Conservation (phyloP, 495 filamentous ascomycete genomes). For the Aspergillus nidulans region DNA sequence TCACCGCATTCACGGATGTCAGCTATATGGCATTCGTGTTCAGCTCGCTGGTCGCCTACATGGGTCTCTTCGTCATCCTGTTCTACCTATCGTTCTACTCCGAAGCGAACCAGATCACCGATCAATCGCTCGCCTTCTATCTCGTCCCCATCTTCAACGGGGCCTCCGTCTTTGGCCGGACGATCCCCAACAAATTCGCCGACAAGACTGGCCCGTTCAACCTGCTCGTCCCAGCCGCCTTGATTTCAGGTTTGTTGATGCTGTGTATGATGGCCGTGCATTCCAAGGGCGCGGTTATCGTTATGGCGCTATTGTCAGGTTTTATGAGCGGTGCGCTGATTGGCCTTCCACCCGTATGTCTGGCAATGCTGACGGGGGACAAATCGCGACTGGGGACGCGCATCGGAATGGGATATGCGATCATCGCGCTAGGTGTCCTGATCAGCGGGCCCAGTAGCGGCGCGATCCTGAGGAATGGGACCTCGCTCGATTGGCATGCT, state of each 20-base stretch:
- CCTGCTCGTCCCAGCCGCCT: neutral
- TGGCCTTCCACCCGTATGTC: conserved; percentile 8
- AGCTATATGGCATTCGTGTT: conserved; percentile 26
- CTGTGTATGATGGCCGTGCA: conserved; percentile 14
- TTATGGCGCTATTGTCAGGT: conserved; percentile 34
- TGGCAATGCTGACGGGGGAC: conserved; percentile 16
- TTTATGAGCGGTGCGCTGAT: conserved; percentile 34
- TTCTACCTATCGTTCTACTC: conserved; percentile 24
- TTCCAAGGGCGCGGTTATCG: conserved; percentile 25
- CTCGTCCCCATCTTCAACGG: conserved; percentile 26
- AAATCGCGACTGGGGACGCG: conserved; percentile 29
- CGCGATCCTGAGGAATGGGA: conserved; percentile 9
- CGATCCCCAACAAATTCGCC: conserved; percentile 21
- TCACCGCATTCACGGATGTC: conserved; percentile 22
- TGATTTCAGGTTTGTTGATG: neutral
- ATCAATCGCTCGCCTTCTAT: conserved; percentile 16
- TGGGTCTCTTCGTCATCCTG: conserved; percentile 19
- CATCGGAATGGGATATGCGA: conserved; percentile 29
- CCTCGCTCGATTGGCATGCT: neutral
- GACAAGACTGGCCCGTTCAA: conserved; percentile 7
- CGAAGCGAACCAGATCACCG: conserved; percentile 7
- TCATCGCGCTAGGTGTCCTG: conserved; percentile 25
- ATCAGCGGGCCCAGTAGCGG: conserved; percentile 37
- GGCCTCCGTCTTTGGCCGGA: conserved; percentile 23
- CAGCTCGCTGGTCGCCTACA: conserved; percentile 18